phyloP scores from a whole-genome alignment of 768 basidiomycete species.

The Pholiota conissans region DNA sequence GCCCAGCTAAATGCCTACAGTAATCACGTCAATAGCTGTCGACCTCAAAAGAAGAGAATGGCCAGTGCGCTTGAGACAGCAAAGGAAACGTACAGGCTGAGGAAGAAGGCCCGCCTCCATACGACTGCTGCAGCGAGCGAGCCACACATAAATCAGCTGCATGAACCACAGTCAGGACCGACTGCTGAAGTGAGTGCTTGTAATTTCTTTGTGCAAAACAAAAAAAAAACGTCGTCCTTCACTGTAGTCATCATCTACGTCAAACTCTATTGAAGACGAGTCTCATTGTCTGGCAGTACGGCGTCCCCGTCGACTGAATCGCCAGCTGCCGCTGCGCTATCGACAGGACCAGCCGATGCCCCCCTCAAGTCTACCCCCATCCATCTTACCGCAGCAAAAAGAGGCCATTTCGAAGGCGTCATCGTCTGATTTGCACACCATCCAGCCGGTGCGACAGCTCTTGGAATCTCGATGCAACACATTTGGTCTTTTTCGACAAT shows the following conservation, averaged over 20 bases:
- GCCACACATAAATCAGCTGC: neutral
- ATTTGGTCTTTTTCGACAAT: neutral
- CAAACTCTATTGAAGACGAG: neutral
- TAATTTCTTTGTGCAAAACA: neutral
- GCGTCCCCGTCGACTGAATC: neutral
- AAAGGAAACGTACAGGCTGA: neutral
- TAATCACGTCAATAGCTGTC: neutral
- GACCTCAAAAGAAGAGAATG: neutral
- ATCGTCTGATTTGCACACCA: neutral
- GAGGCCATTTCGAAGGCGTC: neutral
- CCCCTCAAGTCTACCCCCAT: neutral
- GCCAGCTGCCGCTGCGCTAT: neutral
- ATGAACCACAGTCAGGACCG: neutral
- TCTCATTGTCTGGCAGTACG: neutral
- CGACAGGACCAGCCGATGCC: neutral
- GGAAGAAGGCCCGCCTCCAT: neutral
- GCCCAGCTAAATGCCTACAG: neutral
- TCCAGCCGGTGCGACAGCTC: neutral
- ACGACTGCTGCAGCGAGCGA: neutral
- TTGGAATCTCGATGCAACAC: neutral
- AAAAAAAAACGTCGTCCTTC: neutral
- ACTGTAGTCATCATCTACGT: neutral
- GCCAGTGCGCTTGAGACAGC: neutral
- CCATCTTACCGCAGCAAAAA: neutral
- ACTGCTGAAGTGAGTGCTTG: neutral